These are phyloP conservation scores for Colletotrichum lini DNA, from an alignment of 2,329 filamentous ascomycete genomes.

Conservation along the genomic window DNA sequence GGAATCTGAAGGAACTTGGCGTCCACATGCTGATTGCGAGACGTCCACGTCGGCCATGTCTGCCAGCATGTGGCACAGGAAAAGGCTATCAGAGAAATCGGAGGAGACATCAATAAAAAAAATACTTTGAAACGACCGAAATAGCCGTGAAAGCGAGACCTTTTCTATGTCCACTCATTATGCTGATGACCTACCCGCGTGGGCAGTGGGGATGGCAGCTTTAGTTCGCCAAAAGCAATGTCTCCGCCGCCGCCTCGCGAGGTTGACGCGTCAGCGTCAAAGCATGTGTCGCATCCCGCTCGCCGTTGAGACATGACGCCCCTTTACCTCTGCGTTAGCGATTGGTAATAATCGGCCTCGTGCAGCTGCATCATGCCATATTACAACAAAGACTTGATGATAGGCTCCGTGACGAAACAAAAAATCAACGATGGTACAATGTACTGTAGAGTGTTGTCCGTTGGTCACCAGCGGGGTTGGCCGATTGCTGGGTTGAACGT, in stretches of 20 bases:
- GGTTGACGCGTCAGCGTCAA: no score
- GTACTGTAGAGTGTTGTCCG: not conserved
- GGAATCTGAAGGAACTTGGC: not conserved
- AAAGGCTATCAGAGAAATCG: not conserved
- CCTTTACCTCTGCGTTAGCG: not conserved
- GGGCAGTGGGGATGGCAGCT: no score
- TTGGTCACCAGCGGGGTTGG: not conserved
- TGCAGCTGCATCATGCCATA: not conserved
- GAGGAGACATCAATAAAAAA: not conserved
- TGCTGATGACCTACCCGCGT: no score
- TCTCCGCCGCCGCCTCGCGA: no score
- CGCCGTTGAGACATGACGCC: not conserved
- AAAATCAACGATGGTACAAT: not conserved
- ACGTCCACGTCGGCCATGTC: not conserved
- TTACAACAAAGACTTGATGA: not conserved
- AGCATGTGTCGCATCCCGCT: not conserved
- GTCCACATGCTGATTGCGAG: conserved; percentile 14
- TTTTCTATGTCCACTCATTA: no score
- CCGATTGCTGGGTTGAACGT: not conserved
- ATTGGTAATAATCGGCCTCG: not conserved
- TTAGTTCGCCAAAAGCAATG: no score
- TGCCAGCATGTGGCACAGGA: not conserved
- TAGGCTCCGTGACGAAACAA: not conserved
- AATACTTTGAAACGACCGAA: no score
- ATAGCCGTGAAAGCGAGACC: no score